Conservation (phyloP, 495 filamentous ascomycete genomes). For the Glonium stellatum region DNA sequence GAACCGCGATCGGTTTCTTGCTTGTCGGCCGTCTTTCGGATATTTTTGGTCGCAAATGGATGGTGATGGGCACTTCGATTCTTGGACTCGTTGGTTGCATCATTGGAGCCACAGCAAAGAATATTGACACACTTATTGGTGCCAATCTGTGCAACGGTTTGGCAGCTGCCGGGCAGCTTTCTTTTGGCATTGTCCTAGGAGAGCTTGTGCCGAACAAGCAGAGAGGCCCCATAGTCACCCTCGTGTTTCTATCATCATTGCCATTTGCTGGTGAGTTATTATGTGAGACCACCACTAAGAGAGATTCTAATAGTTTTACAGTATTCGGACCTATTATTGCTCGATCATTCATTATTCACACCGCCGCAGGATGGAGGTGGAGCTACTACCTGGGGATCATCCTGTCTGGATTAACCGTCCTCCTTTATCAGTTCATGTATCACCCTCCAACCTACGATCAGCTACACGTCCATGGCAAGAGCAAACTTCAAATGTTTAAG, state of each 20-base stretch:
- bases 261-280: conserved; percentile 23
- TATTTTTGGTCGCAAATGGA: conserved; percentile 34
- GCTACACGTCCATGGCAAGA: conserved; percentile 29
- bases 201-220: conserved; percentile 35
- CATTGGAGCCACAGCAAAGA: conserved; percentile 28
- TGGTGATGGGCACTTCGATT: conserved; percentile 27
- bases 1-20: conserved; percentile 23
- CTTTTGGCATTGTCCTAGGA: conserved; percentile 32
- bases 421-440: conserved; percentile 32
- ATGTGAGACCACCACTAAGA: not conserved
- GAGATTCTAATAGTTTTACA: not conserved
- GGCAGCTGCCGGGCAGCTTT: conserved; percentile 35
- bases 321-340: conserved; percentile 34
- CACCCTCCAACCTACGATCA: conserved; percentile 31
- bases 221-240: conserved; percentile 22
- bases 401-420: conserved; percentile 36
- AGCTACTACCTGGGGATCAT: conserved; percentile 72
- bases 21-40: conserved; percentile 33
- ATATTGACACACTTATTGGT: conserved; percentile 30
- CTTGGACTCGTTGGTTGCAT: conserved; percentile 29
- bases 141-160: conserved; percentile 30
- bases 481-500: conserved; percentile 32
- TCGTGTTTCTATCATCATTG: conserved; percentile 25
- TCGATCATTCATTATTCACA: conserved; percentile 25
- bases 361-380: conserved; percentile 45